Base-by-base conservation (phyloP, 441 rosid genomes). In the Metrosideros polymorpha region DNA sequence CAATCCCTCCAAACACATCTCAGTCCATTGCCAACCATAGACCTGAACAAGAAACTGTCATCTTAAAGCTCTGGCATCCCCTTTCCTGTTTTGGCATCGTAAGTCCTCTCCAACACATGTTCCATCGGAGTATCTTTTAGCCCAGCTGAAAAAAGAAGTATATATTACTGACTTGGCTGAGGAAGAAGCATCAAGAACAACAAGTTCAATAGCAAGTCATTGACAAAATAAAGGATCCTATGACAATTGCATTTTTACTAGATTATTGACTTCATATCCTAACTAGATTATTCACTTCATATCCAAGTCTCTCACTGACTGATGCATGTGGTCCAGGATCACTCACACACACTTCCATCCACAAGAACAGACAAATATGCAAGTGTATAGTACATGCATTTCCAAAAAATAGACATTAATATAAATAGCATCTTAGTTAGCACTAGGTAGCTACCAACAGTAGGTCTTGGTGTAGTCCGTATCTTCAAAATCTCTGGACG, bases 401-500 rank as follows among this genome's bases (percentile, higher is more conserved):
- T 39, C 14, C 9, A 59, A 22, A 50, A 39, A 71, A 22, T 3
- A 3, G 79, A 71, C 17, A 71, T 71, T 12, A 5, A 71, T 39
- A 39, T 71, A 22, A 32, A 39, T 71, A 71, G 17, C 47, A 39
- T 71, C 77, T 71, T 12, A 71, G 79, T 71, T 71, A 71, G 47
- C 47, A 35, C n/a, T 32, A 39, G 79, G 79, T 71, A 71, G 79
- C 79, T 93, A 96, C 99, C 98, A 24, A 88, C 90, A 12, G 96
- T 92, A 85, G 99, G 98, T 92, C 99, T 93, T 55, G 97, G 98
- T 12, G 99, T 94, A 56, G 94, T 89, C 89, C 99, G 92, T 82
- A 95, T 94, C 94, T 94, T 96, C 55, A 96, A 90, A 82, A 97
- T 96, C 92, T 97, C 99, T 51, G 99, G 99, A 30, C 97, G 97